Evolutionary conservation across 2,329 filamentous ascomycete species (phyloP), one percentile per base, ranked within the genome.

Genomic region (Monosporascus sp.): DNA sequence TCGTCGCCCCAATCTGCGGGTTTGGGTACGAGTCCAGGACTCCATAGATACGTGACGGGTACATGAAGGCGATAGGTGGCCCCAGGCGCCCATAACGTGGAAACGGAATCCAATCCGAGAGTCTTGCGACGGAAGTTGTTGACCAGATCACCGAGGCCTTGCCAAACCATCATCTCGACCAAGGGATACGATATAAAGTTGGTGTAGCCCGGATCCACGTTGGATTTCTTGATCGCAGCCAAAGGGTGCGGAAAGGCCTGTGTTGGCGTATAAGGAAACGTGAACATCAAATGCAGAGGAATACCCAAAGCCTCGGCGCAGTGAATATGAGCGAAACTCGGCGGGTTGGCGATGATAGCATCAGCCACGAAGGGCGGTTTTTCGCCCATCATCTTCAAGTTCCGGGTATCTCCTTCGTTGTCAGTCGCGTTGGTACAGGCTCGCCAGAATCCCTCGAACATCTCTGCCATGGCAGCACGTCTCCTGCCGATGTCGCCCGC

Each of bases 121-220:
- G 84, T 89, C 52, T 85, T 82, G 5, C 83, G 77, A 47, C 89
- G 79, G 60, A 92, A 91, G 27, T 82, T 75, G 63, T 93, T 93
- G 58, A 93, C 81, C 27, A 93, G 72, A 66, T 92, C 89, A 2
- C 89, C 89, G 1, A 93, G 76, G 0, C 91, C 92, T 69, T 96
- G 91, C 91, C 91, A 96, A 1, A 91, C 88, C 80, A 93, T 89
- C 82, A 90, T 87, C 65, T 93, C 89, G 1, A 93, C 87, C 37
- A 93, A 71, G 0, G 87, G 85, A 65, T 92, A 94, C 2, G 83
- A 87, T 67, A 93, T 89, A 65, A 89, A 91, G 68, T 93, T 94
- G 14, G 86, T 84, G 64, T 89, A 89, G 20, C 82, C 83, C 1
- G 81, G 77, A 61, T 91, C 87, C 8, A 90, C 81, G 58, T 90